Evolutionary conservation across 495 filamentous ascomycete species (phyloP).

Genomic region (Penicillium maclennaniae): DNA sequence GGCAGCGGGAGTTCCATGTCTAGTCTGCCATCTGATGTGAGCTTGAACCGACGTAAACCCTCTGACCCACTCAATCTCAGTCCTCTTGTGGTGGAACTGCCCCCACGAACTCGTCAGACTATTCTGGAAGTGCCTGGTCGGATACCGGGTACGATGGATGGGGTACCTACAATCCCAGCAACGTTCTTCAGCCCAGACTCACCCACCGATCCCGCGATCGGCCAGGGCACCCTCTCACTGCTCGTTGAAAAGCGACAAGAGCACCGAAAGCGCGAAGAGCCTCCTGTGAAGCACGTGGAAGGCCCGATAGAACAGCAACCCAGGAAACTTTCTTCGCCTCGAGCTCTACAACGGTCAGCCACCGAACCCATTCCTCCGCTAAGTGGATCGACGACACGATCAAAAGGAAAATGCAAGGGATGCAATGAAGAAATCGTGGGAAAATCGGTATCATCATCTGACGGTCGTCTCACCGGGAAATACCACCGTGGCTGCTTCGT

Average conservation of each 20-base stretch:
- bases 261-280: neutral
- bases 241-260: slow-evolving; percentile 27
- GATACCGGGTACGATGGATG: slow-evolving; percentile 24
- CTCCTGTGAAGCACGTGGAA: neutral
- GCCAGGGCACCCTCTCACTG: slow-evolving; percentile 40
- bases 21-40: slow-evolving; percentile 48
- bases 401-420: slow-evolving; percentile 77
- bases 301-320: slow-evolving; percentile 3
- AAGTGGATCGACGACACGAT: slow-evolving; percentile 26
- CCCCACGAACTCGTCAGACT: slow-evolving; percentile 15
- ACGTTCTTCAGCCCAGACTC: slow-evolving; percentile 47
- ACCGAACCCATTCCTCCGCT: slow-evolving; percentile 24
- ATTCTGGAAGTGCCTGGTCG: slow-evolving; percentile 19
- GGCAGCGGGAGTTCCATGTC: slow-evolving; percentile 70
- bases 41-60: slow-evolving; percentile 29
- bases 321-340: slow-evolving; percentile 20
- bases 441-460: slow-evolving; percentile 89
- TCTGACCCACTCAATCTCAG: slow-evolving; percentile 32
- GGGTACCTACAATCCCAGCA: slow-evolving; percentile 34
- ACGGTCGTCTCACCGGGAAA: slow-evolving; percentile 86
- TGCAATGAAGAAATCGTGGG: slow-evolving; percentile 77
- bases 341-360: slow-evolving; percentile 23
- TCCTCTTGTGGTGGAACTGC: slow-evolving; percentile 37
- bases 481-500: slow-evolving; percentile 95
- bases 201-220: slow-evolving; percentile 56